phyloP scores from a whole-genome alignment of 192 early-diverging fungal genomes.

The Linnemannia schmuckeri region DNA sequence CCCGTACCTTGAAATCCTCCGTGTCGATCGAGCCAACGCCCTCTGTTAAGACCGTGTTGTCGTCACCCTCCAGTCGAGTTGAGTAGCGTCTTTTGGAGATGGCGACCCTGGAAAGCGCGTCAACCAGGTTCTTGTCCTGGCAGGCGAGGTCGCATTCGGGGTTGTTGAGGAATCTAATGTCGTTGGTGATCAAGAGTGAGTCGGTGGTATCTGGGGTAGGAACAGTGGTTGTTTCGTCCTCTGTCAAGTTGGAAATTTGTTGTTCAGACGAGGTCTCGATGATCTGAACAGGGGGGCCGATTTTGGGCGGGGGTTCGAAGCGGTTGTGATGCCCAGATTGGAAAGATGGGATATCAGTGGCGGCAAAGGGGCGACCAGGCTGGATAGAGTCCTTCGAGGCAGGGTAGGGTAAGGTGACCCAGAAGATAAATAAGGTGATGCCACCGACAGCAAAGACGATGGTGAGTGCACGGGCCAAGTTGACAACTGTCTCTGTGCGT shows the following conservation, averaged over 20 bases:
- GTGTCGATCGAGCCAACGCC: background rate
- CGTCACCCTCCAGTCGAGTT: background rate
- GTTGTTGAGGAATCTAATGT: background rate
- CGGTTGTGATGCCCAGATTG: constrained; percentile 35
- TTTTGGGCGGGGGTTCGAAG: constrained; percentile 7
- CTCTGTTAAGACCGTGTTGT: background rate
- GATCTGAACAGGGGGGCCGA: constrained; percentile 19
- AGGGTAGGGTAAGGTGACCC: background rate
- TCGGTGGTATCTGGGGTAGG: background rate
- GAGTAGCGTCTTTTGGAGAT: constrained; percentile 46
- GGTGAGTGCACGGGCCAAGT: constrained; percentile 27
- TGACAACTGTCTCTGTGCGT: constrained; percentile 35
- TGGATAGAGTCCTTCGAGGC: background rate
- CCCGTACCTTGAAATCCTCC: constrained; percentile 10
- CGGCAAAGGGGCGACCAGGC: background rate
- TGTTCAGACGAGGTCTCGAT: background rate
- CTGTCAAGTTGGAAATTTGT: background rate
- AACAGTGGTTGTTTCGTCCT: background rate
- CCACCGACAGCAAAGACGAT: constrained; percentile 35
- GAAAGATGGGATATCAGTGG: background rate
- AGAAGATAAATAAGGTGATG: constrained; percentile 27
- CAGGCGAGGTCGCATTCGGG: constrained; percentile 15
- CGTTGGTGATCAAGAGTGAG: background rate
- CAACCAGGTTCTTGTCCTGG: constrained; percentile 25
- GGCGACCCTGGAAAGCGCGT: constrained; percentile 34